Percentiles rank a stretch among this genome's conserved stretches.
Evolutionary conservation across 75 land plant genomes (phyloP).

Genomic region (Sequoia sempervirens): DNA sequence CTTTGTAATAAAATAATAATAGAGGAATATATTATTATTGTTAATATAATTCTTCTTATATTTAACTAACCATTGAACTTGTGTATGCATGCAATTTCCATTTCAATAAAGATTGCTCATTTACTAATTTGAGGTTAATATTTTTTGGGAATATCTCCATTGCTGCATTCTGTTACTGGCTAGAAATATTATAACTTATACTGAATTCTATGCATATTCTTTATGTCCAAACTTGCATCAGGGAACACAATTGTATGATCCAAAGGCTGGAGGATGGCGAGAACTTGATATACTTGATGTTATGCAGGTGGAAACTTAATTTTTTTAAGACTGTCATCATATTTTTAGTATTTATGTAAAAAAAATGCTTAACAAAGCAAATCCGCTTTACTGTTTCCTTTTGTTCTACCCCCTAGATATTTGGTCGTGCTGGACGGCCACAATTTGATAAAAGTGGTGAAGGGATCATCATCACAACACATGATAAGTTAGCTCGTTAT

Average conservation of each 20-base stretch:
- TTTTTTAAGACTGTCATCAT: background rate
- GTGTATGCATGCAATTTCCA: too few species aligned
- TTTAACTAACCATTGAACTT: too few species aligned
- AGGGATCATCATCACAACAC: slow-evolving; percentile 96
- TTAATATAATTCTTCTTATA: too few species aligned
- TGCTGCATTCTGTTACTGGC: background rate
- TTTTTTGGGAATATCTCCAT: background rate
- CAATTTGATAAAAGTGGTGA: slow-evolving; percentile 99
- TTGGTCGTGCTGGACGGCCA: slow-evolving; percentile 99
- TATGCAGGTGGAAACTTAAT: slow-evolving; percentile 72
- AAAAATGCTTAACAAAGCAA: background rate
- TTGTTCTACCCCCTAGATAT: slow-evolving; percentile 50
- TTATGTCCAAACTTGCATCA: slow-evolving; percentile 17
- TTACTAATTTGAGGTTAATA: background rate
- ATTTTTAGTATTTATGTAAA: background rate
- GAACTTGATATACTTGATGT: slow-evolving; percentile 99
- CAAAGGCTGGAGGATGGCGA: slow-evolving; percentile 97
- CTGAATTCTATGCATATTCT: background rate
- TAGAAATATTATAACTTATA: slow-evolving; percentile 5
- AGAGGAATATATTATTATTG: too few species aligned
- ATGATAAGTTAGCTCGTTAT: slow-evolving; percentile 90
- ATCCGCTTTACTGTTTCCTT: background rate
- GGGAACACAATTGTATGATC: slow-evolving; percentile 99
- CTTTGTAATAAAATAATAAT: too few species aligned
- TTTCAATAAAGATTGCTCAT: background rate